These are phyloP conservation scores for Phytophthora aleatoria DNA, from an alignment of 352 stramenopile species.

Conservation along the genomic window DNA sequence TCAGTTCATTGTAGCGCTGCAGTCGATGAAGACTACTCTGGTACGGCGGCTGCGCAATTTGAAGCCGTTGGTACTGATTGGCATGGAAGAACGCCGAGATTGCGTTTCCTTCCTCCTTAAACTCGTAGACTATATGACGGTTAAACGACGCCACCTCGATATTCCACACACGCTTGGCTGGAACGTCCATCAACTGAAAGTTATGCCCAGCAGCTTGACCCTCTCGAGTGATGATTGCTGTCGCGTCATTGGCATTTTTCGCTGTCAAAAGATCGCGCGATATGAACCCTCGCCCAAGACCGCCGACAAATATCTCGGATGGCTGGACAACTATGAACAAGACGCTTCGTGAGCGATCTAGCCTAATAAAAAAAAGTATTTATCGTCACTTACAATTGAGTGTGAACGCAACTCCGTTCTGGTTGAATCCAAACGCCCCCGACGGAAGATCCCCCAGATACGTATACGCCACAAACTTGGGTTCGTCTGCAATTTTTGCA, in stretches of 20 bases:
- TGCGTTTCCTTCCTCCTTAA: constrained; percentile 4
- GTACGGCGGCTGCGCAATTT: constrained; percentile 62
- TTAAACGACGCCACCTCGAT: constrained; percentile 72
- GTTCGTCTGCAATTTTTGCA: constrained; percentile 51
- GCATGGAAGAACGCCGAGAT: constrained; percentile 66
- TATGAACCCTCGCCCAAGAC: constrained; percentile 71
- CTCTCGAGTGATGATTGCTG: constrained; percentile 52
- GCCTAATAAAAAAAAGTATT: not conserved
- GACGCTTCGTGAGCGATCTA: not conserved
- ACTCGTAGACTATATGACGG: constrained; percentile 55
- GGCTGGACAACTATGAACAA: constrained; percentile 67
- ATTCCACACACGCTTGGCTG: constrained; percentile 55
- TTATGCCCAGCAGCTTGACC: constrained; percentile 73
- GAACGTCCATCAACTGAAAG: constrained; percentile 79
- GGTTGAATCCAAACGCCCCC: constrained; percentile 75
- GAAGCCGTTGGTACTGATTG: constrained; percentile 78
- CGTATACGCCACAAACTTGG: constrained; percentile 74
- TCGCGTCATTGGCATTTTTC: constrained; percentile 47
- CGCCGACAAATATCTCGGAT: constrained; percentile 57
- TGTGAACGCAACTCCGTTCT: constrained; percentile 71
- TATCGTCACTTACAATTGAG: constrained; percentile 65
- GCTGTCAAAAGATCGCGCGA: constrained; percentile 64
- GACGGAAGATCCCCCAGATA: constrained; percentile 77
- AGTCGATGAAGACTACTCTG: constrained; percentile 73
- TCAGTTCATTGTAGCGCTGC: constrained; percentile 58